Evolutionary conservation across 192 early-diverging fungal species (phyloP).

Genomic region (Gorgonomyces haynaldii): DNA sequence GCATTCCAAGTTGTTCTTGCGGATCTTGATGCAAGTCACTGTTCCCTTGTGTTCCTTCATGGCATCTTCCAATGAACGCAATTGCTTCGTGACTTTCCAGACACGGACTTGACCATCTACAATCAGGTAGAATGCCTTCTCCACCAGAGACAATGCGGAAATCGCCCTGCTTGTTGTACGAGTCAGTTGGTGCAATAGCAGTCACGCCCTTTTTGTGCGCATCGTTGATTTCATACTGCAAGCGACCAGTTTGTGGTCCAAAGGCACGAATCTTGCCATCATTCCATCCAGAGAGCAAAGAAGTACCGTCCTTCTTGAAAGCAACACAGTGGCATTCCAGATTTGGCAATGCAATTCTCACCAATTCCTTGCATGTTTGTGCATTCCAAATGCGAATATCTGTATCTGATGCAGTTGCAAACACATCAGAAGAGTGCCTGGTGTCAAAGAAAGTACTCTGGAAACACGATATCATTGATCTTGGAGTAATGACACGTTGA

Average conservation of each 20-base stretch:
- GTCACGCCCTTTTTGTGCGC: slow-evolving; percentile 45
- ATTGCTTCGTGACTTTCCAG: slow-evolving; percentile 33
- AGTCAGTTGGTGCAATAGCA: slow-evolving; percentile 38
- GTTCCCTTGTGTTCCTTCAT: slow-evolving; percentile 56
- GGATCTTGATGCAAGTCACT: slow-evolving; percentile 48
- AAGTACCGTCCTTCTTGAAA: slow-evolving; percentile 46
- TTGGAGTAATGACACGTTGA: slow-evolving; percentile 40
- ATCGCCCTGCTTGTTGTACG: slow-evolving; percentile 26
- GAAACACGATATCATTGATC: slow-evolving; percentile 45
- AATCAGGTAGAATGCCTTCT: slow-evolving; percentile 17
- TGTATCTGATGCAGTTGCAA: slow-evolving; percentile 45
- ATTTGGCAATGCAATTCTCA: slow-evolving; percentile 45
- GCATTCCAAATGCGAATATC: slow-evolving; percentile 50
- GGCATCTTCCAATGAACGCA: slow-evolving; percentile 34
- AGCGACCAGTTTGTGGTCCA: slow-evolving; percentile 44
- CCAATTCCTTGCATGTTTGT: slow-evolving; percentile 29
- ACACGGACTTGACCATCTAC: slow-evolving; percentile 48
- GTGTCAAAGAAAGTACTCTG: slow-evolving; percentile 18
- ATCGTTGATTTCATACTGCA: slow-evolving; percentile 48
- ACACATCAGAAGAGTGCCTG: slow-evolving; percentile 40
- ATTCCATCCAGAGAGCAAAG: slow-evolving; percentile 41
- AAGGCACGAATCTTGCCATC: slow-evolving; percentile 53
- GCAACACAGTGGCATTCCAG: slow-evolving; percentile 47
- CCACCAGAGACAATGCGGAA: slow-evolving; percentile 47
- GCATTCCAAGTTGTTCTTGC: slow-evolving; percentile 46